phyloP scores from a whole-genome alignment of 345 rosid species.

The Citrus glauca region DNA sequence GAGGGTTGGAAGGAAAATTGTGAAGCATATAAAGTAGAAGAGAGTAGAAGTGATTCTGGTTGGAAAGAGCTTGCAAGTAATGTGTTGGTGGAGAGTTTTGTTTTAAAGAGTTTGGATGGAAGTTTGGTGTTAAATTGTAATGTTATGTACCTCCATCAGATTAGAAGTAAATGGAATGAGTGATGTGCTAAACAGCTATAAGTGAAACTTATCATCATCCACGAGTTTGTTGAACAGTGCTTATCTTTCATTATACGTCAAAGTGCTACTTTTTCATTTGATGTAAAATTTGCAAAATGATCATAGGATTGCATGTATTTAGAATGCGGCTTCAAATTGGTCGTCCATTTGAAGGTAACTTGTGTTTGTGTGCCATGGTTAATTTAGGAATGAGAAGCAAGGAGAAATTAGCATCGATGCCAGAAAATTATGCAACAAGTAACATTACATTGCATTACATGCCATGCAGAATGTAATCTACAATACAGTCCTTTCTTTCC shows the following conservation, averaged over 20 bases:
- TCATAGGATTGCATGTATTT: neutral
- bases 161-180: neutral
- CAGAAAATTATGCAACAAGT: slow-evolving; percentile 7
- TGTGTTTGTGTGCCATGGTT: too few species aligned
- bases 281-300: neutral
- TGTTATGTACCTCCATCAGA: neutral
- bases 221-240: neutral
- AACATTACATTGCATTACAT: slow-evolving; percentile 13
- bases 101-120: neutral
- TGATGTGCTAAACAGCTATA: too few species aligned
- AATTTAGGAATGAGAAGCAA: neutral
- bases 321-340: neutral
- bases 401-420: neutral
- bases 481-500: slow-evolving; percentile 21
- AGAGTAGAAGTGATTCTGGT: neutral
- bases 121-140: neutral
- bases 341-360: neutral
- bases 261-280: too few species aligned
- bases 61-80: neutral
- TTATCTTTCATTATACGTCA: neutral
- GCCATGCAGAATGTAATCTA: slow-evolving; percentile 6
- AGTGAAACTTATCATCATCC: too few species aligned
- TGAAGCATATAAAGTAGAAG: neutral
- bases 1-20: neutral
- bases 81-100: neutral